phyloP scores from a whole-genome alignment of 257 asterid species.

The Plectranthus barbatus region DNA sequence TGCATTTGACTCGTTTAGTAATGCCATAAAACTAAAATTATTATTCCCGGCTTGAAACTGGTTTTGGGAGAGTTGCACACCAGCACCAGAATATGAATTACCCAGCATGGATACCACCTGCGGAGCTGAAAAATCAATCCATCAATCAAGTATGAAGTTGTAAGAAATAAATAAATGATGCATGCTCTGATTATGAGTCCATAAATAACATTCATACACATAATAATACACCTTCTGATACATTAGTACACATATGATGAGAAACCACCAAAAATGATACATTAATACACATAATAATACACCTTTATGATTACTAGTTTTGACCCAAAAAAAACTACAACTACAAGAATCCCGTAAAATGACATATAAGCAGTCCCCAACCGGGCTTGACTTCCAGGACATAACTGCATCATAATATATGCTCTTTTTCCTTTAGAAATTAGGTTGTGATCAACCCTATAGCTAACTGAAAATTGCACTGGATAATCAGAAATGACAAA shows the following conservation, averaged over 20 bases:
- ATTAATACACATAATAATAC: not conserved
- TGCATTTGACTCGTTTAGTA: constrained; percentile 60
- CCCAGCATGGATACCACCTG: constrained; percentile 81
- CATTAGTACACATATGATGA: not conserved
- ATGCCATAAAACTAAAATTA: constrained; percentile 48
- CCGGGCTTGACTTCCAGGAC: constrained; percentile 11
- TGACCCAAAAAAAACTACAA: not conserved
- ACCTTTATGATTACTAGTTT: not conserved
- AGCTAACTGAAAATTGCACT: not conserved
- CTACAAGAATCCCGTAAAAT: not conserved
- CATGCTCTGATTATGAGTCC: not conserved
- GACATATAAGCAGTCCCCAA: constrained; percentile 2
- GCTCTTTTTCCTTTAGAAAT: not conserved
- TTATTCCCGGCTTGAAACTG: constrained; percentile 70
- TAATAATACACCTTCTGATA: not conserved
- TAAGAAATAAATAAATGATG: not conserved
- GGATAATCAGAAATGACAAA: constrained; percentile 3
- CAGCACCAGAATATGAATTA: constrained; percentile 60
- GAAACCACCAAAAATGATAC: not conserved
- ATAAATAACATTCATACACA: not conserved
- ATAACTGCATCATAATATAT: constrained; percentile 33
- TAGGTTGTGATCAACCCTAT: constrained; percentile 7
- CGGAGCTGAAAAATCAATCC: constrained; percentile 54
- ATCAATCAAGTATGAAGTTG: constrained; percentile 14
- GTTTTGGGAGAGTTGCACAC: constrained; percentile 72